phyloP scores from a whole-genome alignment of 441 rosid genomes.

The Viola pubescens region DNA sequence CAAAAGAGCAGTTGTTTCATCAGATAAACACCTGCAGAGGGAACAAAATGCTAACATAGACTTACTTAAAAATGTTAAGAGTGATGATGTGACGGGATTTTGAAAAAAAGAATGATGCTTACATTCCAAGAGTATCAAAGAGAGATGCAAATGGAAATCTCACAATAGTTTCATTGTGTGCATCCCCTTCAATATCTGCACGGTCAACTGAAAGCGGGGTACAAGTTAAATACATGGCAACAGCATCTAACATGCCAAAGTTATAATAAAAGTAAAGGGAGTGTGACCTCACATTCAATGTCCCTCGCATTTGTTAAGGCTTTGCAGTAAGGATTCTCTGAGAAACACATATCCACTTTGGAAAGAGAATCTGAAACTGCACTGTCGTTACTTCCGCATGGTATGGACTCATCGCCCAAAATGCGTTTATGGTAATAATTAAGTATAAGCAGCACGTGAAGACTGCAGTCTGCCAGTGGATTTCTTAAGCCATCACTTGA shows the following conservation, averaged over 20 bases:
- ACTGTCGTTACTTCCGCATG: constrained; percentile 60
- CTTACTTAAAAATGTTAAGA: not conserved
- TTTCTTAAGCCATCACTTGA: constrained; percentile 56
- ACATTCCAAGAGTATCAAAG: constrained; percentile 94
- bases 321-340: constrained; percentile 82
- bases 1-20: constrained; percentile 82
- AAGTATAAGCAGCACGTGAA: constrained; percentile 80
- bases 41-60: not conserved
- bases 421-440: constrained; percentile 70
- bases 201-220: constrained; percentile 65
- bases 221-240: constrained; percentile 12
- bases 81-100: not conserved
- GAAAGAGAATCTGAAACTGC: constrained; percentile 53
- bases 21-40: constrained; percentile 76
- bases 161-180: constrained; percentile 48
- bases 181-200: constrained; percentile 73
- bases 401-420: constrained; percentile 43
- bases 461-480: constrained; percentile 72
- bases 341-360: constrained; percentile 42
- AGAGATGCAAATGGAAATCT: constrained; percentile 86
- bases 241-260: constrained; percentile 5
- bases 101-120: constrained; percentile 24
- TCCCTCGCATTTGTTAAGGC: constrained; percentile 86
- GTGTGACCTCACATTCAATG: constrained; percentile 63
- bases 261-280: constrained; percentile 2